Base-by-base conservation (phyloP, 2,329 filamentous ascomycete genomes). In the Acrocalymma vagum region DNA sequence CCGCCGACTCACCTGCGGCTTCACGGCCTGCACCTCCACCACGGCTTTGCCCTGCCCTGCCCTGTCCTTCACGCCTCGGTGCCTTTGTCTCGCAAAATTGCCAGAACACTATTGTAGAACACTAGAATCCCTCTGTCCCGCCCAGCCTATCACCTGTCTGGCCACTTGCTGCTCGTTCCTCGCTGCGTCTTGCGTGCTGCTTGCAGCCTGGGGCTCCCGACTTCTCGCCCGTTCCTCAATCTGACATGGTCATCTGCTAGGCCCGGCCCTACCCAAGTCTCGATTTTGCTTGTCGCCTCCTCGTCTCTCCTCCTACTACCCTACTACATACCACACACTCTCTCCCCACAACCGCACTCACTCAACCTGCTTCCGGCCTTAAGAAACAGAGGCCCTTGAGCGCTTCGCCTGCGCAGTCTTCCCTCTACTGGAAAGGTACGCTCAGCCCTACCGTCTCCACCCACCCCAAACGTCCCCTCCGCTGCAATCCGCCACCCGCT, bases 241-340 rank as follows among this genome's bases (percentile, higher is more conserved):
- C 45, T 42, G 39, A 50, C 48, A 29, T 16, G 48, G 48, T 53
- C 51, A 53, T 49, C 49, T 51, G 46, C 27, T 45, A 44, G 38
- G 36, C 23, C 20, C 33, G 31, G 32, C 9, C 22, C 35, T 17
- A 28, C 29, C 22, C 36, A 34, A 38, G 38, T 40, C 45, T 38
- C 22, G 23, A 48, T 44, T 52, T 50, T 45, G 40, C 47, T 15
- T 40, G 17, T 28, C n/a, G 15, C 38, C 25, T 24, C 35, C 31
- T 28, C 42, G 36, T 44, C 20, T 13, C 53, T 53, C 45, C 45
- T 55, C n/a, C n/a, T n/a, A n/a, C n/a, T n/a, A n/a, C n/a, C n/a
- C n/a, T n/a, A n/a, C n/a, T n/a, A n/a, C n/a, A n/a, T n/a, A n/a
- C n/a, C n/a, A 40, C 51, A 55, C 42, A 24, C 37, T 39, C 35